These are phyloP conservation scores for Aspergillus olivimuriae DNA, from an alignment of 495 filamentous ascomycete species.

Conservation along the genomic window DNA sequence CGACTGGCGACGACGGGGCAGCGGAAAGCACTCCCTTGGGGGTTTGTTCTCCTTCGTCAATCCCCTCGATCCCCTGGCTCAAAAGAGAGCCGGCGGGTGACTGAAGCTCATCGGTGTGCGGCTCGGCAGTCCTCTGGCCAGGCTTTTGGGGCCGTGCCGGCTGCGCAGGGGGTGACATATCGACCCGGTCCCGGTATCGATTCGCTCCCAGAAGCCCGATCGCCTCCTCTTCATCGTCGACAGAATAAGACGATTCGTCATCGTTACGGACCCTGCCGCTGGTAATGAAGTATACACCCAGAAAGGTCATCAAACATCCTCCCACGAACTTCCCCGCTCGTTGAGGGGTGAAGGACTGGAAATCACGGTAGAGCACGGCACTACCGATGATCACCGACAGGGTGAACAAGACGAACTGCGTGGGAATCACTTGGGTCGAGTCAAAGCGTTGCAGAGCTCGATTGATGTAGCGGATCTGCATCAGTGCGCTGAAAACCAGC, in stretches of 20 bases:
- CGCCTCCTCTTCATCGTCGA: constrained; percentile 42
- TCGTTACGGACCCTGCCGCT: constrained; percentile 45
- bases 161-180: constrained; percentile 25
- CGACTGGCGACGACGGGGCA: constrained; percentile 26
- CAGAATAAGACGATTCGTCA: constrained; percentile 39
- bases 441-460: constrained; percentile 91
- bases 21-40: constrained; percentile 30
- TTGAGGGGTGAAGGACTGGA: constrained; percentile 64
- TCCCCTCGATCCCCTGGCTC: constrained; percentile 27
- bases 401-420: constrained; percentile 95
- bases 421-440: constrained; percentile 93
- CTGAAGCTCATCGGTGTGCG: constrained; percentile 13
- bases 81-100: constrained; percentile 31
- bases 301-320: constrained; percentile 84
- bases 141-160: constrained; percentile 15
- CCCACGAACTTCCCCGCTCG: constrained; percentile 79
- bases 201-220: constrained; percentile 43
- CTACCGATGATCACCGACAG: constrained; percentile 91
- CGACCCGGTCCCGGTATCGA: constrained; percentile 32
- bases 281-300: constrained; percentile 91
- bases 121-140: constrained; percentile 9
- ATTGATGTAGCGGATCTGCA: constrained; percentile 96
- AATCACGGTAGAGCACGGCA: constrained; percentile 88
- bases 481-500: constrained; percentile 74
- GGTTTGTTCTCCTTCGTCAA: constrained; percentile 30